phyloP scores from a whole-genome alignment of 305 asterid species.

The Fraxinus paxiana region DNA sequence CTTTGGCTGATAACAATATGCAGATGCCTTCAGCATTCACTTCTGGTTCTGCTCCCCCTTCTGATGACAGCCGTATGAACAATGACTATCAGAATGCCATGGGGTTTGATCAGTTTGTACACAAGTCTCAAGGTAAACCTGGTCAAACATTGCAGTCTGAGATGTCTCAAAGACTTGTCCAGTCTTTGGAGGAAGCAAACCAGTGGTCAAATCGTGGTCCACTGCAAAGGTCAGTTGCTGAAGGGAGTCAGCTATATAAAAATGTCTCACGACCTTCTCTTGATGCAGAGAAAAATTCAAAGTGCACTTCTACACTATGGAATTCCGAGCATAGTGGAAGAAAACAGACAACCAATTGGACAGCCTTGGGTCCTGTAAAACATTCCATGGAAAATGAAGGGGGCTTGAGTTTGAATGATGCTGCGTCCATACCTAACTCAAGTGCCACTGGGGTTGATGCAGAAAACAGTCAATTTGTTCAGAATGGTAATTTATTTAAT shows the following conservation, averaged over 20 bases:
- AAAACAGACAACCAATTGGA: conserved; percentile 46
- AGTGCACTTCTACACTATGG: conserved; percentile 36
- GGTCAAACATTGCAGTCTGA: conserved; percentile 37
- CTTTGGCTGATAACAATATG: conserved; percentile 31
- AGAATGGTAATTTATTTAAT: conserved; percentile 39
- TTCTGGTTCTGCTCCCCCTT: conserved; percentile 35
- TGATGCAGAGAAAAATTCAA: conserved; percentile 38
- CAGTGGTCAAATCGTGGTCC: conserved; percentile 36
- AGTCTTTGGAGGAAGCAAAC: conserved; percentile 42
- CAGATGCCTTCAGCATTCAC: conserved; percentile 36
- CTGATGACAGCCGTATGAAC: conserved; percentile 32
- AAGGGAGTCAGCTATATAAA: conserved; percentile 37
- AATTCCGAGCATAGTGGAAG: conserved; percentile 37
- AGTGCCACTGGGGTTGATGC: conserved; percentile 33
- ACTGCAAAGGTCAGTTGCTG: conserved; percentile 36
- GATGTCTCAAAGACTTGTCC: conserved; percentile 46
- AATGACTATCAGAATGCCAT: conserved; percentile 29
- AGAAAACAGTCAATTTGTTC: conserved; percentile 42
- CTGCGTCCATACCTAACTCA: conserved; percentile 37
- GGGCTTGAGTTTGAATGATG: conserved; percentile 38
- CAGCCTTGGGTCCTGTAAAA: conserved; percentile 38
- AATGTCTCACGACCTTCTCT: conserved; percentile 39
- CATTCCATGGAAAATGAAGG: conserved; percentile 39
- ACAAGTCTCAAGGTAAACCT: conserved; percentile 40
- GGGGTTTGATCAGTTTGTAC: conserved; percentile 42